Conservation (phyloP, 2,329 filamentous ascomycete species). For the Ceratocystis smalleyi region DNA sequence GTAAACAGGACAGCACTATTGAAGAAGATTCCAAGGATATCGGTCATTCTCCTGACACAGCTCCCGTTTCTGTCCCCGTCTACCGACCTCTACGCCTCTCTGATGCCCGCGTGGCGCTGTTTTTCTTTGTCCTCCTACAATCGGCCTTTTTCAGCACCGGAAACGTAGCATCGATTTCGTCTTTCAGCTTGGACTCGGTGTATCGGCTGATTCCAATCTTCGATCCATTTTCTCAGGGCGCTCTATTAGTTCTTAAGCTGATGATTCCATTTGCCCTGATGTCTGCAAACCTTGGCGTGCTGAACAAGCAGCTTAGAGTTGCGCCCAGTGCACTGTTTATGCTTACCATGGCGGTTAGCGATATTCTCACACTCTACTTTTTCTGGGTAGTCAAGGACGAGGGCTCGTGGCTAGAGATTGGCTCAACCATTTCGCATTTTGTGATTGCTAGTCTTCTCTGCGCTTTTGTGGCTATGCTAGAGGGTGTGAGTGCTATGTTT, state of each 20-base stretch:
- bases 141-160: constrained; percentile 95
- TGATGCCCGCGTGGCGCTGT: constrained; percentile 79
- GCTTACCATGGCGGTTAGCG: constrained; percentile 79
- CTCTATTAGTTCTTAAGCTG: constrained; percentile 73
- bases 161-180: constrained; percentile 85
- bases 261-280: constrained; percentile 88
- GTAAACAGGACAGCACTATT: not conserved
- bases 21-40: constrained; percentile 18
- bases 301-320: constrained; percentile 71
- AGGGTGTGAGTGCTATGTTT: constrained; percentile 71
- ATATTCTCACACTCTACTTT: constrained; percentile 86
- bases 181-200: constrained; percentile 86
- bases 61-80: constrained; percentile 13
- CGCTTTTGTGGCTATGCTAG: constrained; percentile 77
- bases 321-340: constrained; percentile 85
- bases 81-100: constrained; percentile 58
- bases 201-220: constrained; percentile 78
- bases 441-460: constrained; percentile 78
- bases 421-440: constrained; percentile 91
- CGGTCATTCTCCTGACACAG: constrained; percentile 5
- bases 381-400: constrained; percentile 97
- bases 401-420: constrained; percentile 93
- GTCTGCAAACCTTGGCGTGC: constrained; percentile 81
- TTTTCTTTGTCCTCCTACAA: constrained; percentile 90
- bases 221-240: constrained; percentile 80